Evolutionary conservation across 192 early-diverging fungal species (phyloP).

Genomic region (Rhizoclosmatium sp.): DNA sequence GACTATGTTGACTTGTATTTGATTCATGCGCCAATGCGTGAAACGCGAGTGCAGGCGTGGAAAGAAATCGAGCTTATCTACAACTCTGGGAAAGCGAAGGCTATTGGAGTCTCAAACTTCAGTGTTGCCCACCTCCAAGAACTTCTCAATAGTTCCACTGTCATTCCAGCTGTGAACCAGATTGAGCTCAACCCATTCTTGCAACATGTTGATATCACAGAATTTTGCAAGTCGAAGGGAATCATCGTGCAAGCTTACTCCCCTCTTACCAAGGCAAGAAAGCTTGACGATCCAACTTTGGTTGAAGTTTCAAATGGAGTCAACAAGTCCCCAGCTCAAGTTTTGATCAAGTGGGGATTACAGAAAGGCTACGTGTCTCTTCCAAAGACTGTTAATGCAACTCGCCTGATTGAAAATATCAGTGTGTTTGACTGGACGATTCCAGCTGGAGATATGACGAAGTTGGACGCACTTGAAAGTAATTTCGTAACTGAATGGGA

Average conservation of each 20-base stretch:
- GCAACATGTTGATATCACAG: constrained; percentile 73
- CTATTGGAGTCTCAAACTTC: constrained; percentile 90
- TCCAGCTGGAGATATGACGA: constrained; percentile 59
- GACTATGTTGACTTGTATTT: constrained; percentile 71
- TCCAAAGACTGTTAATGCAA: constrained; percentile 63
- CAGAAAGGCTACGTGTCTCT: constrained; percentile 65
- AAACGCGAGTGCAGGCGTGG: constrained; percentile 68
- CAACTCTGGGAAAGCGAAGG: constrained; percentile 73
- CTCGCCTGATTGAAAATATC: constrained; percentile 63
- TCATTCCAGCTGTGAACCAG: constrained; percentile 88
- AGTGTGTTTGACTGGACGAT: constrained; percentile 66
- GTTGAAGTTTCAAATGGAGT: constrained; percentile 35
- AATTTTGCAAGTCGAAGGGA: constrained; percentile 71
- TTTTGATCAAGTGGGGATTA: constrained; percentile 67
- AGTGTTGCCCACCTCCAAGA: constrained; percentile 52
- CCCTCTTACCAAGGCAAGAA: constrained; percentile 58
- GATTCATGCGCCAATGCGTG: constrained; percentile 64
- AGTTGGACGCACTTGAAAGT: constrained; percentile 48
- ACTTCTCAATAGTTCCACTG: constrained; percentile 67
- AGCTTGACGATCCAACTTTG: constrained; percentile 51
- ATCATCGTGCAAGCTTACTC: constrained; percentile 85
- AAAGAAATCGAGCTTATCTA: constrained; percentile 81
- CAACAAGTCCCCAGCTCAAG: constrained; percentile 61
- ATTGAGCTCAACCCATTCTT: constrained; percentile 84
- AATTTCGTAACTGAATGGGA: constrained; percentile 53